These are phyloP conservation scores for Geotrichum europaeum DNA, from an alignment of 1,139 yeast genomes.

Conservation along the genomic window DNA sequence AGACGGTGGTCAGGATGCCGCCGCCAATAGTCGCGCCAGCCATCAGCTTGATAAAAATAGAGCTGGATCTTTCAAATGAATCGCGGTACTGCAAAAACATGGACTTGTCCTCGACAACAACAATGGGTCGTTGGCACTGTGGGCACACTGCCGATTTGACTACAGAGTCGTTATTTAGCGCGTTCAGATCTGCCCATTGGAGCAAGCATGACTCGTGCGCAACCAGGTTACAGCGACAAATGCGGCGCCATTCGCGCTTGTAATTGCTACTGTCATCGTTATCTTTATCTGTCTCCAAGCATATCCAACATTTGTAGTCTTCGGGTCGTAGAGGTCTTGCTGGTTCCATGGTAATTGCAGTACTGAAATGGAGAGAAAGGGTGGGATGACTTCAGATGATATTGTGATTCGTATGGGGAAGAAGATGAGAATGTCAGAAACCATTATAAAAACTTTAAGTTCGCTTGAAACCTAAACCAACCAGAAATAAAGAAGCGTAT, in stretches of 20 bases:
- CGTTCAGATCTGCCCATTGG: slow-evolving; percentile 41
- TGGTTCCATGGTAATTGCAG: slow-evolving; percentile 1
- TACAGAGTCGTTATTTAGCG: slow-evolving; percentile 23
- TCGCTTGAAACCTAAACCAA: background rate
- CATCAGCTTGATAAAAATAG: slow-evolving; percentile 23
- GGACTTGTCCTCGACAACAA: slow-evolving; percentile 28
- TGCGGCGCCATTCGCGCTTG: slow-evolving; percentile 35
- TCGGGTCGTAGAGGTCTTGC: slow-evolving; percentile 11
- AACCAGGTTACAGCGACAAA: slow-evolving; percentile 39
- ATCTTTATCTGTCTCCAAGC: slow-evolving; percentile 40
- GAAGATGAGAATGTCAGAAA: background rate
- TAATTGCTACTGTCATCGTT: slow-evolving; percentile 20
- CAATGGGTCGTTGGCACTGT: slow-evolving; percentile 40
- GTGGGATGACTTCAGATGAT: background rate
- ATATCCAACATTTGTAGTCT: slow-evolving; percentile 40
- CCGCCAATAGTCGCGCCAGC: slow-evolving; percentile 30
- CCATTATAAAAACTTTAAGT: background rate
- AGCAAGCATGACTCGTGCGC: slow-evolving; percentile 43
- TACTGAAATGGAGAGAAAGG: background rate
- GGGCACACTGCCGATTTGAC: slow-evolving; percentile 36
- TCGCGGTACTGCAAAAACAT: slow-evolving; percentile 27
- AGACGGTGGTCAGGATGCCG: slow-evolving; percentile 26
- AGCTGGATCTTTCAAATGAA: slow-evolving; percentile 24
- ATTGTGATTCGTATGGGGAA: background rate
- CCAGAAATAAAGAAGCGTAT: background rate